Evolutionary conservation across 257 asterid genomes (phyloP), one percentile per base, ranked within the genome.

Genomic region (Nemophila menziesii): DNA sequence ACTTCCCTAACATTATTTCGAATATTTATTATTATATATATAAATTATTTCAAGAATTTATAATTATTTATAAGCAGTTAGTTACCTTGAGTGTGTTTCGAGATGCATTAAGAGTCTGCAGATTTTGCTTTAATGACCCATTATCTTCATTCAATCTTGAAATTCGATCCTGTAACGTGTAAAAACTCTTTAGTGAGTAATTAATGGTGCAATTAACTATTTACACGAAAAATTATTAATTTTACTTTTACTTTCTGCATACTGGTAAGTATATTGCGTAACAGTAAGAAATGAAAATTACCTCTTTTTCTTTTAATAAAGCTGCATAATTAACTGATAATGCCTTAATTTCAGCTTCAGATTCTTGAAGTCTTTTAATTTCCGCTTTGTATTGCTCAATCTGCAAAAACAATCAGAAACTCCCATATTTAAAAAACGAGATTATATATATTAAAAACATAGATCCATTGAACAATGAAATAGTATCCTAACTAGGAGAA

Each of bases 261-360:
- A 9, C 11, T 11, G 40, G 14, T 4, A 22, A n/a, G 16, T 16
- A 55, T 22, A 24, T 6, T 11, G 8, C 26, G n/a, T 4, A 22
- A 34, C 12, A 3, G 20, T 18, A 18, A 15, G 43, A 46, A 46
- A 24, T 37, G 29, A 47, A 20, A 18, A 14, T 47, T 44, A 90
- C 99, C 94, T 85, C 96, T 64, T 85, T 85, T 57, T 85, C 96
- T 63, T 73, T 90, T 73, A 90, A 58, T 43, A 90, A 56, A 48
- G 99, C 86, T 1, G 94, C 99, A 69, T 90, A 90, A 67, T 85
- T 90, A 56, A 85, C 84, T 2, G 96, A 85, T 11, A 90, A 46
- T 14, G 94, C 96, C 69, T 82, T 90, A 39, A 90, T 85, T 75
- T 90, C 94, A 11, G 94, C 70, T 75, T 90, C 96, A 9, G 99